These are phyloP conservation scores for Pseudocercospora cruenta DNA, from an alignment of 2,329 filamentous ascomycete species.

Conservation along the genomic window DNA sequence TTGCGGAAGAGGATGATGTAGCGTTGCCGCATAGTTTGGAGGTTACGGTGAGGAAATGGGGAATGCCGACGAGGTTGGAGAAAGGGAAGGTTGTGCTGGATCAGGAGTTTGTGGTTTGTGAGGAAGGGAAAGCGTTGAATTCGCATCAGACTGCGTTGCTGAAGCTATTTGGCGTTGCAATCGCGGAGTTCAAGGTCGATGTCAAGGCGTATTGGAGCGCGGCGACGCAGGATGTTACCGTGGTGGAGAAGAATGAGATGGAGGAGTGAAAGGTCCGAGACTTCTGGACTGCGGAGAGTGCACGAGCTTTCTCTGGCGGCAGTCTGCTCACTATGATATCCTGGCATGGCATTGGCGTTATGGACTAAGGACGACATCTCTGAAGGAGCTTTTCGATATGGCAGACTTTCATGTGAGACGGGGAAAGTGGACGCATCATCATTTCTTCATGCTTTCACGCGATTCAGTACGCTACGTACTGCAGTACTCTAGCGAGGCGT, in stretches of 20 bases:
- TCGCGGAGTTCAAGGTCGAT: constrained; percentile 86
- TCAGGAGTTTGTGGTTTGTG: constrained; percentile 75
- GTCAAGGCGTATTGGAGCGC: constrained; percentile 63
- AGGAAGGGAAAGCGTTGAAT: constrained; percentile 81
- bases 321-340: background rate
- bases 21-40: constrained; percentile 86
- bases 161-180: constrained; percentile 89
- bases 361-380: background rate
- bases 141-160: constrained; percentile 89
- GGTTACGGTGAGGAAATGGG: constrained; percentile 84
- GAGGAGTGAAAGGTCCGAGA: constrained; percentile 30
- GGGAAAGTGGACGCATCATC: constrained; percentile 5
- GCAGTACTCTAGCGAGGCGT: constrained; percentile 37
- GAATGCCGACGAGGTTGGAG: constrained; percentile 84
- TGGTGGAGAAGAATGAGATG: constrained; percentile 37
- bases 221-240: constrained; percentile 39
- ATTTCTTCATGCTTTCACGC: constrained; percentile 28
- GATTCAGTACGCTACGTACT: constrained; percentile 30
- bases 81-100: constrained; percentile 85
- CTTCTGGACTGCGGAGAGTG: background rate
- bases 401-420: background rate
- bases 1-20: constrained; percentile 79
- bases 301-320: background rate
- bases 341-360: background rate
- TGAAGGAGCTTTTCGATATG: background rate